phyloP scores from a whole-genome alignment of 1,284 basidiomycete species.

The Ustilago xerochloae region DNA sequence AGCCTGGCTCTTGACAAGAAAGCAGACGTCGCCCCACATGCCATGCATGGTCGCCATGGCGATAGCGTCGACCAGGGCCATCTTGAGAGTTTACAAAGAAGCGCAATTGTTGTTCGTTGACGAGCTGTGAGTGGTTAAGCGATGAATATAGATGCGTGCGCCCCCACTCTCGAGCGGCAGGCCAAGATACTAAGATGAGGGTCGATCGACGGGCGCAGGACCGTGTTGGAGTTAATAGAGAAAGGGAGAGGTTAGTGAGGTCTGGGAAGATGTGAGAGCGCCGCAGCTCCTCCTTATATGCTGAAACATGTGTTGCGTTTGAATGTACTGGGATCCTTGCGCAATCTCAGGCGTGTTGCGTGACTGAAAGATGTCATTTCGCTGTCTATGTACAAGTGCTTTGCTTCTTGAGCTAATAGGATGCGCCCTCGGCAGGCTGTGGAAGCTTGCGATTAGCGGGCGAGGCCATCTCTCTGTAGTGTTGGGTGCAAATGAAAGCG shows the following conservation, averaged over 20 bases:
- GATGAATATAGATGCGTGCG: too few relatives aligned
- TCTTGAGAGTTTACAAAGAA: background rate
- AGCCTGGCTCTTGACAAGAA: conserved; percentile 13
- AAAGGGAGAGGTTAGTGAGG: background rate
- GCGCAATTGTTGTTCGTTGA: background rate
- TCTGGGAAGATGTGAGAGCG: too few relatives aligned
- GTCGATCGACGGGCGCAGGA: too few relatives aligned
- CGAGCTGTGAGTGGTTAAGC: too few relatives aligned
- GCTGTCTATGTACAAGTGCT: conserved; percentile 27
- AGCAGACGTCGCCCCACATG: conserved; percentile 28
- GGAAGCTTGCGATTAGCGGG: conserved; percentile 91
- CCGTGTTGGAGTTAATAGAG: background rate
- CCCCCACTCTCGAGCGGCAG: too few relatives aligned
- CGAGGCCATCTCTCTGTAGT: conserved; percentile 91
- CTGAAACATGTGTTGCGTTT: too few relatives aligned
- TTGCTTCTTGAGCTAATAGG: conserved; percentile 35
- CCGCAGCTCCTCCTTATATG: too few relatives aligned
- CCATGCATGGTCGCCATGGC: background rate
- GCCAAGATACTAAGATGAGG: too few relatives aligned
- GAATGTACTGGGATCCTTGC: too few relatives aligned
- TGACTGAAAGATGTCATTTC: conserved; percentile 6
- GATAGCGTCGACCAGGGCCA: conserved; percentile 9
- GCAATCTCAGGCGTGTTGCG: background rate
- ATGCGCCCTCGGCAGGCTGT: conserved; percentile 87
- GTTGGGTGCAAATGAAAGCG: conserved; percentile 8